phyloP scores from a whole-genome alignment of 2,329 filamentous ascomycete species.

The Xenosphaeropsis pyriputrescens region DNA sequence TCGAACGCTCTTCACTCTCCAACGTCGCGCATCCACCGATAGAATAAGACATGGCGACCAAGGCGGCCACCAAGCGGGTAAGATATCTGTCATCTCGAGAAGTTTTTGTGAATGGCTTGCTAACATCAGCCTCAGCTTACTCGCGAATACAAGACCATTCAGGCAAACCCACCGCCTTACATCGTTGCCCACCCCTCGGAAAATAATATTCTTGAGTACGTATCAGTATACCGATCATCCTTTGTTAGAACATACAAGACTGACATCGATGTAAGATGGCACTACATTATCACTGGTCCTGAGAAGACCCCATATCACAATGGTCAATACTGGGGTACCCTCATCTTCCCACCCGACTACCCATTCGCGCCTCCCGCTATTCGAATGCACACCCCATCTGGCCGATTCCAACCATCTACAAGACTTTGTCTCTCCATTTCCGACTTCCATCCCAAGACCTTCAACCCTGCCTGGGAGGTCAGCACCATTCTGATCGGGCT shows the following conservation, averaged over 20 bases:
- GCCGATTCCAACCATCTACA: slow-evolving; percentile 86
- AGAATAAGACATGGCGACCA: slow-evolving; percentile 43
- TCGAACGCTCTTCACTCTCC: no score
- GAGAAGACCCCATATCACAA: slow-evolving; percentile 87
- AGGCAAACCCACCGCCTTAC: slow-evolving; percentile 71
- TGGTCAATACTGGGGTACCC: slow-evolving; percentile 95
- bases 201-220: slow-evolving; percentile 74
- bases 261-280: slow-evolving; percentile 49
- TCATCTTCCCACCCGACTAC: slow-evolving; percentile 92
- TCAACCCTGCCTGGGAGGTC: slow-evolving; percentile 97
- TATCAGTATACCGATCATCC: slow-evolving; percentile 1
- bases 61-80: slow-evolving; percentile 59
- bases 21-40: no score
- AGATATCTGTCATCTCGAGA: slow-evolving; percentile 13
- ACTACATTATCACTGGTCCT: slow-evolving; percentile 90
- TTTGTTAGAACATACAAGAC: neutral
- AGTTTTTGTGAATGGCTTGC: slow-evolving; percentile 4
- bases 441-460: slow-evolving; percentile 95
- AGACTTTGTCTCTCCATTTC: slow-evolving; percentile 90
- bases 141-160: slow-evolving; percentile 47
- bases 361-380: slow-evolving; percentile 95
- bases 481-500: slow-evolving; percentile 91
- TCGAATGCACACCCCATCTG: slow-evolving; percentile 95
- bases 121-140: slow-evolving; percentile 30
- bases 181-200: slow-evolving; percentile 84